Evolutionary conservation across 2,329 filamentous ascomycete species (phyloP), one percentile per base, ranked within the genome.

Genomic region (Scedosporium dehoogii): DNA sequence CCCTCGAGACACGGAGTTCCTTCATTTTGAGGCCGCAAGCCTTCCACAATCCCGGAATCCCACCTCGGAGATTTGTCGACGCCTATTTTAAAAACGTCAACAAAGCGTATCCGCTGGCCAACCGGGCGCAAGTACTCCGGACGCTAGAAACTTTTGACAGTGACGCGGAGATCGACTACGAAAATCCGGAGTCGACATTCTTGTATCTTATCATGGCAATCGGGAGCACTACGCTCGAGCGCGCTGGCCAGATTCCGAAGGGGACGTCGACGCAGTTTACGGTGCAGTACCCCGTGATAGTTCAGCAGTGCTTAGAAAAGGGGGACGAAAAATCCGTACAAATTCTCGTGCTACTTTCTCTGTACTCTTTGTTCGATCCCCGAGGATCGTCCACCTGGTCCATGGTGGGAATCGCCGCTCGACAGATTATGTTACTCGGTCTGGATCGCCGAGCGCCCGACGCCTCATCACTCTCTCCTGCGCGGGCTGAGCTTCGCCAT

Each of bases 31-130:
- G 29, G 9, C 29, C 29, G 9, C 29, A 33, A 33, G 29, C 29
- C 16, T 23, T 70, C 14, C 67, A 70, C 14, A 66, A 70, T 3
- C 60, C 66, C 2, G 67, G 70, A 18, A 66, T 68, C 18, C 66
- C 66, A 6, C 72, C 73, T 5, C 69, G 70, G 10, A 69, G 68
- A 18, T 76, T 76, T 25, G 72, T 76, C 7, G 73, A 78, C 59
- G 76, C 77, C 16, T 79, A 79, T 67, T 78, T 79, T 62, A 72
- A 74, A 16, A 74, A 79, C 63, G 75, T 79, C 27, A 75, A 79
- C 63, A 71, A 76, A 4, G 76, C 75, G 2, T 79, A 79, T 63
- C 77, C 77, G 7, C 79, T 79, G 62, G 70, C 78, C 29, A 72
- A 79, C 63, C 70, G 73, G 48, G 64, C 66, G 18, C 70, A 73